phyloP scores from a whole-genome alignment of 768 basidiomycete species.

The Boletus sp. region DNA sequence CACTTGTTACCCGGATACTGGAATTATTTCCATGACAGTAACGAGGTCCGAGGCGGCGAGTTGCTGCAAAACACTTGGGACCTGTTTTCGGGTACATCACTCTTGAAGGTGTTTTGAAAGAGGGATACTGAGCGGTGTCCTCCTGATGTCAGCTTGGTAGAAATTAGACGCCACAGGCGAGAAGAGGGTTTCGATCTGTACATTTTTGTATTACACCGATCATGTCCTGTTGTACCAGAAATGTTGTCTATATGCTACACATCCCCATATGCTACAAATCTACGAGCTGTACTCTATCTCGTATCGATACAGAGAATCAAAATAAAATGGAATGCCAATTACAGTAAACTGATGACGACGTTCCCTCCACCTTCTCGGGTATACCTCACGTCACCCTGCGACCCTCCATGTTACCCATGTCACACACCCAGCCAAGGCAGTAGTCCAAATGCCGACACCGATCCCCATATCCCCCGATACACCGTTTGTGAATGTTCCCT shows the following conservation, averaged over 20 bases:
- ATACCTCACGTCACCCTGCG: slow-evolving; percentile 3
- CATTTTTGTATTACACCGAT: no score
- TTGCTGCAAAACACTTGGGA: slow-evolving; percentile 21
- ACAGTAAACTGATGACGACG: background rate
- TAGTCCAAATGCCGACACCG: slow-evolving; percentile 19
- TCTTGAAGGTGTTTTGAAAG: slow-evolving; percentile 9
- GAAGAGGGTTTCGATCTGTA: no score
- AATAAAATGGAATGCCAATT: no score
- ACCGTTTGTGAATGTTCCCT: slow-evolving; percentile 12
- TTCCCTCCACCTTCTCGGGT: background rate
- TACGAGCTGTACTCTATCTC: background rate
- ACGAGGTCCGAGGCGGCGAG: slow-evolving; percentile 14
- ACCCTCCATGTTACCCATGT: slow-evolving; percentile 22
- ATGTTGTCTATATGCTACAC: no score
- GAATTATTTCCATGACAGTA: slow-evolving; percentile 30
- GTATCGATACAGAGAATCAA: slow-evolving; percentile 1
- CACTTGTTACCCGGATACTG: slow-evolving; percentile 37
- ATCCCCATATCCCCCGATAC: slow-evolving; percentile 11
- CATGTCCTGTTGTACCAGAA: no score
- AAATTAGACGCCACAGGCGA: no score
- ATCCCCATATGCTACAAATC: no score
- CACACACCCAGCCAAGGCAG: slow-evolving; percentile 7
- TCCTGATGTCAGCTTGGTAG: no score
- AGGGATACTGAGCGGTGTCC: background rate
- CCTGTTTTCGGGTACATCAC: slow-evolving; percentile 12